Base-by-base conservation (phyloP, 441 rosid genomes). In the Sinapis alba region DNA sequence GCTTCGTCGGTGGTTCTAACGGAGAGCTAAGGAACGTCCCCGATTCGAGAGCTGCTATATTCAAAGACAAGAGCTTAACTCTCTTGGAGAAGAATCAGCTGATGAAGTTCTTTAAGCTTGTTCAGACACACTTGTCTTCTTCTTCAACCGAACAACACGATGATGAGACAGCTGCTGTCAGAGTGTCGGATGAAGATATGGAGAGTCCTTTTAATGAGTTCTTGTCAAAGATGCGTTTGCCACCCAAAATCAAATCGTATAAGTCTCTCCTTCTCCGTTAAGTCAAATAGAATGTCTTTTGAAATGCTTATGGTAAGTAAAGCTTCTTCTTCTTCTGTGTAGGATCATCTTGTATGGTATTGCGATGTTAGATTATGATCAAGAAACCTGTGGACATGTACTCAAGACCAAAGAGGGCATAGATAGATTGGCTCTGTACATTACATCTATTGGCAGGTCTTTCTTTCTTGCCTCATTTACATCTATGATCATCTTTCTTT, bases 51-150 rank as follows among this genome's bases (percentile, higher is more conserved):
- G 86, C 92, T 2, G 87, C 96, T 5, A 93, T 93, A 11, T 93
- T 95, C 45, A 90, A 90, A 69, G 97, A 93, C 68, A 91, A 83
- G 88, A 84, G 77, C 28, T 78, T 95, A 78, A 67, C 86, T 30
- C 75, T 82, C 66, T 51, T 54, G 72, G 88, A 84, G 87, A 86
- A 86, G 80, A 86, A 84, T 69, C 84, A 60, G 77, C 75, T 95
- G 62, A 93, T 86, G 96, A 85, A 85, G 74, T 91, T 95, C 78
- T 91, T 89, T 68, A 96, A 95, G 88, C 86, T 86, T 34, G 95
- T 95, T 26, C 93, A 91, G 41, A 80, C 68, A 34, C 98, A 93
- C 63, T 75, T 89, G 74, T 76, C 71, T 18, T 5, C 47, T 47
- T 75, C 73, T 7, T 82, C 58, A 26, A 63, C 38, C 5, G 69